phyloP scores from a whole-genome alignment of 1,139 yeast genomes.

The Blastobotrys illinoisensis region DNA sequence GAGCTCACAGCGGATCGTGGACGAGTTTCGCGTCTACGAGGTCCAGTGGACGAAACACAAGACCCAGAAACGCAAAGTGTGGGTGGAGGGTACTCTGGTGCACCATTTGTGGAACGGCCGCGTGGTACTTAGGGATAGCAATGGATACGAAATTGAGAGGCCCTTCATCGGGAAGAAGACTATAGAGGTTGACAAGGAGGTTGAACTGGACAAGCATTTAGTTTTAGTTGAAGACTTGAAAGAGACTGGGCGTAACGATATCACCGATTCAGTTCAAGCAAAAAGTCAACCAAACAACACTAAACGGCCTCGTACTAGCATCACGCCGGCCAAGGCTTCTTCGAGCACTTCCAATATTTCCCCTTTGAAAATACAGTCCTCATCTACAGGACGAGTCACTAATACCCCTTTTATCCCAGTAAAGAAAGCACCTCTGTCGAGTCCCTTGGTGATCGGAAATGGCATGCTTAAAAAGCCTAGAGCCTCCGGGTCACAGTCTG shows the following conservation, averaged over 20 bases:
- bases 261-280: background rate
- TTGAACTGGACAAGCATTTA: constrained; percentile 17
- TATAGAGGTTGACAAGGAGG: constrained; percentile 12
- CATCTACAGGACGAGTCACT: too few species aligned
- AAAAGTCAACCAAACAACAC: background rate
- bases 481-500: too few species aligned
- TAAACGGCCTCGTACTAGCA: too few species aligned
- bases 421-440: background rate
- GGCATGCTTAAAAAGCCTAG: background rate
- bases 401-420: background rate
- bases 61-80: constrained; percentile 46
- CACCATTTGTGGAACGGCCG: constrained; percentile 47
- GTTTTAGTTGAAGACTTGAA: constrained; percentile 15
- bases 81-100: constrained; percentile 50
- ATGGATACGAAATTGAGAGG: constrained; percentile 36
- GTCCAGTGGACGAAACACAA: constrained; percentile 37
- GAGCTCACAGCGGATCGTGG: background rate
- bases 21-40: constrained; percentile 2
- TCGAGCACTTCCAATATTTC: too few species aligned
- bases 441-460: background rate
- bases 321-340: too few species aligned
- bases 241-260: constrained; percentile 5
- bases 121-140: constrained; percentile 42
- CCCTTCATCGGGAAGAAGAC: constrained; percentile 29
- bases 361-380: too few species aligned